These are phyloP conservation scores for Starmerella sp. DNA, from an alignment of 805 yeast genomes.

Conservation along the genomic window DNA sequence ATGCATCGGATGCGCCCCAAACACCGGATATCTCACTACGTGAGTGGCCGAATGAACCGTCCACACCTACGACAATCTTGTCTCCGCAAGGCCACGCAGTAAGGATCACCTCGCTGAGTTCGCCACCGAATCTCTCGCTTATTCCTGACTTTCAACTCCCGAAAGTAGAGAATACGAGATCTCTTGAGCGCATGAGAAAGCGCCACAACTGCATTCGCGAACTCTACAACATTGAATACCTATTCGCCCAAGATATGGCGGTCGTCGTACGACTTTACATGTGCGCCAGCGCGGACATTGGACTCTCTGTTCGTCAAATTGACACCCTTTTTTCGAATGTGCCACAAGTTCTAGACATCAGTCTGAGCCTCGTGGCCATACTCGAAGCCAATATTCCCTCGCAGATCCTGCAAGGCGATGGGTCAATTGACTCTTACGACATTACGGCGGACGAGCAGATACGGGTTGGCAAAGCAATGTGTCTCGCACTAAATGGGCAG, in stretches of 20 bases:
- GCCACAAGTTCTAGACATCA: constrained; percentile 27
- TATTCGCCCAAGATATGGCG: constrained; percentile 31
- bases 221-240: constrained; percentile 30
- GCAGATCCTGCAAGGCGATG: constrained; percentile 23
- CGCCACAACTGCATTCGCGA: constrained; percentile 30
- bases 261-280: constrained; percentile 29
- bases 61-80: not conserved
- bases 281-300: constrained; percentile 23
- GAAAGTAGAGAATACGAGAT: not conserved
- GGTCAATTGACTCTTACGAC: constrained; percentile 13
- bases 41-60: not conserved
- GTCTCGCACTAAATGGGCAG: constrained; percentile 21
- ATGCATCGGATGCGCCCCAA: not conserved
- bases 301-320: constrained; percentile 24
- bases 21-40: not conserved
- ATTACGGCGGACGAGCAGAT: constrained; percentile 21
- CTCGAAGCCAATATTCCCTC: constrained; percentile 26
- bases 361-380: constrained; percentile 25
- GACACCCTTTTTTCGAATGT: constrained; percentile 27
- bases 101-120: not conserved
- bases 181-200: constrained; percentile 5
- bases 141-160: not conserved
- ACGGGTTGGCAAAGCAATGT: constrained; percentile 28
- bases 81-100: not conserved
- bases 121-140: not conserved